phyloP scores from a whole-genome alignment of 257 asterid genomes.

The Solanum bulbocastanum region DNA sequence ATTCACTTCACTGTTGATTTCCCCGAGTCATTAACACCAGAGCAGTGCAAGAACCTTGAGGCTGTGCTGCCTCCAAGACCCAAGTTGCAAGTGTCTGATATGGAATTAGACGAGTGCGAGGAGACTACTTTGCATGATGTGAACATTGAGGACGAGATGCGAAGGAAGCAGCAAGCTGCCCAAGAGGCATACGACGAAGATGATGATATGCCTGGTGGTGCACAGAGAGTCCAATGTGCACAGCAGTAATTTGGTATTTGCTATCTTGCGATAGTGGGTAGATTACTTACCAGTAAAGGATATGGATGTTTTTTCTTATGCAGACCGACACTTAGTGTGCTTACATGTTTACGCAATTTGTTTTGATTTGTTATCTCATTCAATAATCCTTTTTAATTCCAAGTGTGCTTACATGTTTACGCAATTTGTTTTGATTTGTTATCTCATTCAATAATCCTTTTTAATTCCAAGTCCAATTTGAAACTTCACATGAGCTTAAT shows the following conservation, averaged over 20 bases:
- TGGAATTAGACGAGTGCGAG: slow-evolving; percentile 48
- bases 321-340: neutral
- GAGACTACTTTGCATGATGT: slow-evolving; percentile 43
- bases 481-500: neutral
- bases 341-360: neutral
- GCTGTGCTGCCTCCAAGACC: slow-evolving; percentile 35
- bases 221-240: slow-evolving; percentile 48
- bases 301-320: neutral
- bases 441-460: neutral
- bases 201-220: slow-evolving; percentile 46
- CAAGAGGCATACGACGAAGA: slow-evolving; percentile 50
- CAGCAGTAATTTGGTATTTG: slow-evolving; percentile 24
- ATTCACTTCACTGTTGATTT: slow-evolving; percentile 74
- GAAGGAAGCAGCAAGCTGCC: slow-evolving; percentile 37
- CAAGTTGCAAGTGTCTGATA: slow-evolving; percentile 14
- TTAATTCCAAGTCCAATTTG: neutral
- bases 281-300: neutral
- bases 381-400: neutral
- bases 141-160: slow-evolving; percentile 45
- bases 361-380: neutral
- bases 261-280: neutral
- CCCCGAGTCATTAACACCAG: slow-evolving; percentile 54
- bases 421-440: neutral
- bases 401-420: neutral
- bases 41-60: slow-evolving; percentile 47